Conservation (phyloP, 768 basidiomycete species). For the Rhodotorula kratochvilovae region DNA sequence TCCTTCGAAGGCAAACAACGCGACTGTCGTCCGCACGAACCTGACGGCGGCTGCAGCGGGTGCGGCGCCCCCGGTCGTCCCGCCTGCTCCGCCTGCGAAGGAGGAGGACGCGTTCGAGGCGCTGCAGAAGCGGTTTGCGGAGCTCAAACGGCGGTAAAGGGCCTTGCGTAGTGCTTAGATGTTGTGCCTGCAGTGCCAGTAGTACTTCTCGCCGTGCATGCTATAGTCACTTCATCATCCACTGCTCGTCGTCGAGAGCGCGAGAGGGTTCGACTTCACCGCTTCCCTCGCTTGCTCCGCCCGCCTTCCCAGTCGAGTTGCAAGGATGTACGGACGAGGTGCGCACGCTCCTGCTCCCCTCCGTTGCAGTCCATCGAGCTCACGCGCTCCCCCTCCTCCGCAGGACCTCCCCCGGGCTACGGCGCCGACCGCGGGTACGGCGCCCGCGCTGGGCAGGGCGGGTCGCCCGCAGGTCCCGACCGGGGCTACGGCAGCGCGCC, state of each 20-base stretch:
- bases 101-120: constrained; percentile 68
- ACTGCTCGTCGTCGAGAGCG: too few relatives aligned
- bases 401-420: not conserved
- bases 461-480: not conserved
- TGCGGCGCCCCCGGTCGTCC: not conserved
- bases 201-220: too few relatives aligned
- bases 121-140: constrained; percentile 74
- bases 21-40: constrained; percentile 18
- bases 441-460: not conserved
- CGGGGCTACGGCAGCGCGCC: not conserved
- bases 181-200: not conserved
- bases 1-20: constrained; percentile 1
- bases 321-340: constrained; percentile 6
- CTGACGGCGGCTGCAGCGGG: constrained; percentile 1
- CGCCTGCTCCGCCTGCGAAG: not conserved
- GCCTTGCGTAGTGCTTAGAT: too few relatives aligned
- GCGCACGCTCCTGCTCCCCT: not conserved
- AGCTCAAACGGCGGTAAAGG: constrained; percentile 70
- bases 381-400: not conserved
- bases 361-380: not conserved
- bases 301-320: not conserved
- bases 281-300: not conserved
- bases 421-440: not conserved
- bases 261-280: too few relatives aligned
- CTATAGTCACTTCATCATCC: too few relatives aligned